These are phyloP conservation scores for Metarhizium album DNA, from an alignment of 2,329 filamentous ascomycete species.

Conservation along the genomic window DNA sequence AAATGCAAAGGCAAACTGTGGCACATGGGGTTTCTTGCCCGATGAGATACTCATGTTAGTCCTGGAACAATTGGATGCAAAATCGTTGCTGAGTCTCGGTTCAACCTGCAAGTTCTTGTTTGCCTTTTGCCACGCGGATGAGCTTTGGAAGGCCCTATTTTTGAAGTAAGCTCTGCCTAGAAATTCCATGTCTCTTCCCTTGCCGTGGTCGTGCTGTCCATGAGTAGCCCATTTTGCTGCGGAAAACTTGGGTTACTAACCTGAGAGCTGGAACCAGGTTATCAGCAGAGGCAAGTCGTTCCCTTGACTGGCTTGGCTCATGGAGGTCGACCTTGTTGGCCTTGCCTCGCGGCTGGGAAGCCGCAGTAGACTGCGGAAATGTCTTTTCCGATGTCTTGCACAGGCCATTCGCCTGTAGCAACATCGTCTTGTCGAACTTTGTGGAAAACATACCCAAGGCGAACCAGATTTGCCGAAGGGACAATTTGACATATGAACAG, in stretches of 20 bases:
- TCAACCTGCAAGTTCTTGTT: conserved; percentile 76
- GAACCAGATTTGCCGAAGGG: conserved; percentile 64
- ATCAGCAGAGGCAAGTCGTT: conserved; percentile 19
- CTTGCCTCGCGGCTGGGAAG: conserved; percentile 37
- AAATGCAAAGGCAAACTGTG: conserved; percentile 57
- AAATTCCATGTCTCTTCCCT: not conserved
- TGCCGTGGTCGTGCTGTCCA: not conserved
- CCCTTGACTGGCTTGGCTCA: conserved; percentile 58
- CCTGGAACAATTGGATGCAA: conserved; percentile 62
- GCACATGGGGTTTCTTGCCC: conserved; percentile 56
- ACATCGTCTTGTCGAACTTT: conserved; percentile 58
- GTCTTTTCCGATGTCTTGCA: conserved; percentile 88
- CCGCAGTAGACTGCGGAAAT: conserved; percentile 58
- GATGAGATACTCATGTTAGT: conserved; percentile 72
- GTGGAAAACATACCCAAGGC: conserved; percentile 56
- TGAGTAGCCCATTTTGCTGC: not conserved
- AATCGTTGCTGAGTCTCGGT: conserved; percentile 54
- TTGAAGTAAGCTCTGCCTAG: conserved; percentile 57
- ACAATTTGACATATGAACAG: conserved; percentile 57
- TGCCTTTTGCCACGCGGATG: conserved; percentile 73
- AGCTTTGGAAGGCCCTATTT: conserved; percentile 81
- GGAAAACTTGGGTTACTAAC: not conserved
- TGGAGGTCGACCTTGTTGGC: conserved; percentile 74
- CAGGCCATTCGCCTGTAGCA: conserved; percentile 79
- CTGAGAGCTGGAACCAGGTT: conserved; percentile 11